phyloP scores from a whole-genome alignment of 2,329 filamentous ascomycete genomes.

The Cladosporium phlei region DNA sequence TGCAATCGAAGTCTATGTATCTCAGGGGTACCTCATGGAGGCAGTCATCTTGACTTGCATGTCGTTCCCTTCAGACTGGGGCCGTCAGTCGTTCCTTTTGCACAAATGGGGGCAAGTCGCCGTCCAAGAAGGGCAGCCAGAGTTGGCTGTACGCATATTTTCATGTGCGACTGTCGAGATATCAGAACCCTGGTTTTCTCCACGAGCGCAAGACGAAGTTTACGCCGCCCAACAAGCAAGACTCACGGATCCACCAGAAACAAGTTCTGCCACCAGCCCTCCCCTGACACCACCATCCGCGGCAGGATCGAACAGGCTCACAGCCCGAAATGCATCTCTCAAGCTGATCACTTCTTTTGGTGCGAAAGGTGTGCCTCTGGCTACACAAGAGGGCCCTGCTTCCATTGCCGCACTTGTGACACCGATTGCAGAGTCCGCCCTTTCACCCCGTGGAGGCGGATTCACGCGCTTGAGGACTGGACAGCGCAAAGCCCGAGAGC shows the following conservation, averaged over 20 bases:
- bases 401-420: slow-evolving; percentile 56
- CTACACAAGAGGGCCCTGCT: slow-evolving; percentile 51
- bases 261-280: slow-evolving; percentile 58
- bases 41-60: slow-evolving; percentile 83
- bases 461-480: slow-evolving; percentile 47
- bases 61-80: slow-evolving; percentile 80
- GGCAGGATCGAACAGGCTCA: slow-evolving; percentile 46
- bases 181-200: slow-evolving; percentile 81
- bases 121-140: slow-evolving; percentile 78
- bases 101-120: slow-evolving; percentile 94
- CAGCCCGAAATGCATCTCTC: slow-evolving; percentile 75
- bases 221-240: slow-evolving; percentile 54
- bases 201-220: slow-evolving; percentile 63
- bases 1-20: slow-evolving; percentile 93
- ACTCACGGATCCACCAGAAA: slow-evolving; percentile 40
- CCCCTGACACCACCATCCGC: slow-evolving; percentile 67
- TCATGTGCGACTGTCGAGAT: slow-evolving; percentile 84
- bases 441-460: slow-evolving; percentile 52
- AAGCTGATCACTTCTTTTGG: slow-evolving; percentile 91
- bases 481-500: slow-evolving; percentile 47
- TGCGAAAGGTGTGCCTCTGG: slow-evolving; percentile 54
- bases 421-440: slow-evolving; percentile 67
- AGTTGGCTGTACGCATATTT: slow-evolving; percentile 88
- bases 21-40: slow-evolving; percentile 87
- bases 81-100: slow-evolving; percentile 79